Evolutionary conservation across 2,329 filamentous ascomycete species (phyloP).

Genomic region (Claviceps capensis): DNA sequence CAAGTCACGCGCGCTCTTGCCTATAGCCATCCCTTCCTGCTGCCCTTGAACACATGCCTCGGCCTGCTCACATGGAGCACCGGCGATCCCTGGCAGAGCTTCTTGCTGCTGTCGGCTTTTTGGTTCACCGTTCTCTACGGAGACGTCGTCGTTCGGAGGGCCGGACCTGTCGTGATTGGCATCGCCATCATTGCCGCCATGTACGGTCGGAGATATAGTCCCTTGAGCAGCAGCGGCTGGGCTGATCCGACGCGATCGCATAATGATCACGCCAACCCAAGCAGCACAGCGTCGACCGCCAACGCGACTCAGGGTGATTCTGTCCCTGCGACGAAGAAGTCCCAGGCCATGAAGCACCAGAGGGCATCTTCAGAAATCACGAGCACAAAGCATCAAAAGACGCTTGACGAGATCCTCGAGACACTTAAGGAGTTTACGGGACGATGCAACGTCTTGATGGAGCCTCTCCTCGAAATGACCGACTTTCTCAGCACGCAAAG

Average conservation of each 20-base stretch:
- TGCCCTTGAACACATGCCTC: slow-evolving; percentile 73
- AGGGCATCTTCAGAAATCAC: slow-evolving; percentile 42
- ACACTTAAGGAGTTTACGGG: slow-evolving; percentile 82
- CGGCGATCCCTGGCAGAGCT: slow-evolving; percentile 92
- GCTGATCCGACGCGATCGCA: slow-evolving; percentile 30
- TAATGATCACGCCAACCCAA: slow-evolving; percentile 14
- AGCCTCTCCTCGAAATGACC: slow-evolving; percentile 76
- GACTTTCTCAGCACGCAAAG: slow-evolving; percentile 87
- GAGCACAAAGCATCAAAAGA: slow-evolving; percentile 74
- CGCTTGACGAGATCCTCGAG: slow-evolving; percentile 92
- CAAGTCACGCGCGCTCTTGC: slow-evolving; percentile 88
- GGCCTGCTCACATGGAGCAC: slow-evolving; percentile 90
- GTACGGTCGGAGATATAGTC: slow-evolving; percentile 83
- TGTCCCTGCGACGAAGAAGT: slow-evolving; percentile 13
- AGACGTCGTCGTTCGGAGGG: slow-evolving; percentile 65
- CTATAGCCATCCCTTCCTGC: slow-evolving; percentile 87
- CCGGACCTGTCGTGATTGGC: slow-evolving; percentile 74
- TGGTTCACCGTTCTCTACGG: slow-evolving; percentile 83
- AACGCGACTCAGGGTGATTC: slow-evolving; percentile 13
- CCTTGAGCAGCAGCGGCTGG: slow-evolving; percentile 75
- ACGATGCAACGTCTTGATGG: slow-evolving; percentile 80
- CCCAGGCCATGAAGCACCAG: slow-evolving; percentile 22
- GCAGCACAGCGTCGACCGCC: slow-evolving; percentile 8
- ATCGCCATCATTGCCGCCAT: slow-evolving; percentile 73
- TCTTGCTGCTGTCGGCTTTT: slow-evolving; percentile 70